A percentile compares a stretch with the other conserved stretches of the same genome.
Evolutionary conservation across 2,329 filamentous ascomycete species (phyloP).

Genomic region (Pyrenochaeta sp.): DNA sequence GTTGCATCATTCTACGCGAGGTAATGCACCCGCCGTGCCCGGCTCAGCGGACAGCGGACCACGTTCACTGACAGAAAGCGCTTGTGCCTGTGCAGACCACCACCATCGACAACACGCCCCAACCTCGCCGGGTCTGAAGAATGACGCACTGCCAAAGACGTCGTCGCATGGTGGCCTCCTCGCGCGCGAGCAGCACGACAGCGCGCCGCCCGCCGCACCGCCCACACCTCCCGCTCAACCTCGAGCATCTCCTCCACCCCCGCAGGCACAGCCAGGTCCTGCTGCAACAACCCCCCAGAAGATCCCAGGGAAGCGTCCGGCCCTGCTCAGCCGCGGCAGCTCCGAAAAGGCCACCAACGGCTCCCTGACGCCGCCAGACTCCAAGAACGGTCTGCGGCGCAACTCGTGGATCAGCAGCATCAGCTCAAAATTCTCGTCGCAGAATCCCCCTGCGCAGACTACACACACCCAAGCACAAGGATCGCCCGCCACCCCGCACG

Average conservation of each 20-base stretch:
- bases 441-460: constrained; percentile 47
- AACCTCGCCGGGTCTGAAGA: constrained; percentile 43
- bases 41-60: constrained; percentile 23
- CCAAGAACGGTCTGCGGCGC: constrained; percentile 55
- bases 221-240: constrained; percentile 28
- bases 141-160: constrained; percentile 45
- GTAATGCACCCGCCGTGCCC: constrained; percentile 56
- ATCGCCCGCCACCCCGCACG: constrained; percentile 48
- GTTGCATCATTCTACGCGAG: constrained; percentile 86
- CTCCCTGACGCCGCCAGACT: constrained; percentile 37
- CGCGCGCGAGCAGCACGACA: constrained; percentile 20
- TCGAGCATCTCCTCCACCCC: constrained; percentile 30
- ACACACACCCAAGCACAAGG: constrained; percentile 44
- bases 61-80: constrained; percentile 25
- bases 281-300: constrained; percentile 32
- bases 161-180: constrained; percentile 44
- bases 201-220: constrained; percentile 7
- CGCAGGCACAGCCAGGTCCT: no score
- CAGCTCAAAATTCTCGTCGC: constrained; percentile 86
- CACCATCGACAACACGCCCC: constrained; percentile 48
- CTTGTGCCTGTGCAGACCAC: constrained; percentile 32
- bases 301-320: constrained; percentile 48
- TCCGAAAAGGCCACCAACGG: constrained; percentile 44
- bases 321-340: constrained; percentile 52
- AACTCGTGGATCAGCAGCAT: constrained; percentile 94